phyloP scores from a whole-genome alignment of 306 rosid species.

The Quercus cerris region DNA sequence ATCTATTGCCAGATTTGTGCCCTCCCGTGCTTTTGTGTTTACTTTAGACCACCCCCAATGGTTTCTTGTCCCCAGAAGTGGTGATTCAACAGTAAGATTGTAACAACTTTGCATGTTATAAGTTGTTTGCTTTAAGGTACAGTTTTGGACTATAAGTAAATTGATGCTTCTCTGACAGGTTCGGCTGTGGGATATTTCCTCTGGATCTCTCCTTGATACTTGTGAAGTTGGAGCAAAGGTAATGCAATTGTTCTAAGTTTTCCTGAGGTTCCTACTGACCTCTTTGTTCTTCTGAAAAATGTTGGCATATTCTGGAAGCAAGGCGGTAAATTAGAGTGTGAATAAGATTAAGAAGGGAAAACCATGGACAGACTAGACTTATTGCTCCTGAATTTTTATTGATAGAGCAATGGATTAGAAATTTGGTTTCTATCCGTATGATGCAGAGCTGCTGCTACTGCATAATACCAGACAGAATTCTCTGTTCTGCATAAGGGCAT shows the following conservation, averaged over 20 bases:
- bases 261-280: constrained; percentile 1
- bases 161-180: constrained; percentile 46
- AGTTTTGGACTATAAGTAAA: constrained; percentile 13
- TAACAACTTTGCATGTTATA: constrained; percentile 12
- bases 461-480: too few species aligned
- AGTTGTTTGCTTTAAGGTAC: constrained; percentile 9
- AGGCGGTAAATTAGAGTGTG: too few species aligned
- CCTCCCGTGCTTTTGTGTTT: constrained; percentile 67
- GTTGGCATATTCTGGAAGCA: too few species aligned
- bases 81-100: constrained; percentile 77
- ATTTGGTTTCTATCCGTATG: too few species aligned
- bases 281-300: not conserved
- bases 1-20: constrained; percentile 63
- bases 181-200: constrained; percentile 72
- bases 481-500: too few species aligned
- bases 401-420: too few species aligned
- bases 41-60: constrained; percentile 52
- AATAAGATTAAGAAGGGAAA: too few species aligned
- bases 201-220: constrained; percentile 72
- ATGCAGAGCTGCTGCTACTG: too few species aligned
- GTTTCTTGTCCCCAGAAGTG: constrained; percentile 82
- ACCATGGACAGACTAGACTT: too few species aligned
- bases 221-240: constrained; percentile 76
- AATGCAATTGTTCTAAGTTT: constrained; percentile 16
- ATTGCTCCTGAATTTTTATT: too few species aligned